Base-by-base conservation (phyloP, 805 yeast genomes). In the Jamesozyma jinghongensis region DNA sequence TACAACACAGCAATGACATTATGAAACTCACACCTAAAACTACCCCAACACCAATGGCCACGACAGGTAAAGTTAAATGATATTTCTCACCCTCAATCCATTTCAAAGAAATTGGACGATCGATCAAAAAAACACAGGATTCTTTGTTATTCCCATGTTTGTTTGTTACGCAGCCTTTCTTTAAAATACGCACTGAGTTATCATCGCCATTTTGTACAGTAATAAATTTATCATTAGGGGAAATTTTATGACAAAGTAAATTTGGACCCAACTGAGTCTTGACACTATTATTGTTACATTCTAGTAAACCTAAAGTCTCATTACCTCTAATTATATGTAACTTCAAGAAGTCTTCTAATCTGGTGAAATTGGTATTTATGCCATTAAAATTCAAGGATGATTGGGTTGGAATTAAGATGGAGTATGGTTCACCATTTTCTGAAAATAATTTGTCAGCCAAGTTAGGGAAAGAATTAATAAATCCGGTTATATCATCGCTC, bases 321-420 rank as follows among this genome's bases (percentile, higher is more conserved):
- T 71, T 66, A 17, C 73, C 72, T 2, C 84, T 83, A 2, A 88
- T 66, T 20, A 85, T 65, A 56, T 88, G 97, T 37, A 85, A 62
- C 38, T 70, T 71, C 30, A 85, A 63, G 43, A 87, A 73, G 12
- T 74, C 70, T 32, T 67, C 67, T 26, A 85, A 57, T 14, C 68
- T 65, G 1, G 62, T 56, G 34, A 66, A 65, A 25, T 61, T 62
- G 4, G 63, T 51, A 20, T 75, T 70, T 40, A 73, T 69, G 48
- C 75, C 80, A 28, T 69, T 75, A 45, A 68, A 62, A 8, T 56
- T 49, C 43, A 86, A 56, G 0, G 86, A 75, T 14, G 70, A 69
- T 3, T 74, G 62, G 0, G 80, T 70, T 1, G 97, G 97, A 0
- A 86, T 72, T 19, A 88, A 59, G n/a, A 87, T 57, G 0, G 96